A percentile compares a stretch with the other conserved stretches of the same genome.
phyloP scores from a whole-genome alignment of 768 basidiomycete genomes.

The Lactifluus echinatus region DNA sequence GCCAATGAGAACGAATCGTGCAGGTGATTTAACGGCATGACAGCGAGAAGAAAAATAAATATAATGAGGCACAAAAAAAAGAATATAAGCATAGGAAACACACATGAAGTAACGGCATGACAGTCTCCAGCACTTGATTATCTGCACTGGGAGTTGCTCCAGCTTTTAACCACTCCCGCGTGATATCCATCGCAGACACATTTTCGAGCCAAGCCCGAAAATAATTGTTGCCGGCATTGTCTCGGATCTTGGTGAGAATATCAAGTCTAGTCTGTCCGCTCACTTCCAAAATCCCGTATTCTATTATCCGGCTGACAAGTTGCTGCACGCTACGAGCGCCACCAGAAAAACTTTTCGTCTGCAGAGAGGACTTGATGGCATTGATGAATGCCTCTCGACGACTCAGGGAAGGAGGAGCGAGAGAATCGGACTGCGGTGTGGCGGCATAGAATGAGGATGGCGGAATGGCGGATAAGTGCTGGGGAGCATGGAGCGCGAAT shows the following conservation, averaged over 20 bases:
- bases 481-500: constrained; percentile 56
- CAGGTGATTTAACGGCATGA: constrained; percentile 5
- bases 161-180: constrained; percentile 75
- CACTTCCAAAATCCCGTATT: constrained; percentile 56
- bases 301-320: constrained; percentile 49
- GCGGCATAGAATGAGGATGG: constrained; percentile 35
- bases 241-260: constrained; percentile 72
- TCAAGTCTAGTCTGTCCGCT: constrained; percentile 60
- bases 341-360: constrained; percentile 52
- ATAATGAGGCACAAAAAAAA: constrained; percentile 12
- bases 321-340: constrained; percentile 53
- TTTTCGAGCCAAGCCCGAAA: constrained; percentile 83
- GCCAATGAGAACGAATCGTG: not conserved
- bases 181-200: constrained; percentile 61
- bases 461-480: constrained; percentile 23
- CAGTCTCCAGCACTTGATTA: constrained; percentile 53
- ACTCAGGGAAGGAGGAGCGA: constrained; percentile 35
- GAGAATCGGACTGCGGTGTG: constrained; percentile 25
- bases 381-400: constrained; percentile 46
- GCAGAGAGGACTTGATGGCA: constrained; percentile 48
- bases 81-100: constrained; percentile 29
- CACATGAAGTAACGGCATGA: constrained; percentile 84
- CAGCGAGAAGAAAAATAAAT: constrained; percentile 18
- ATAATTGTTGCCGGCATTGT: constrained; percentile 79
- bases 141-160: constrained; percentile 51